Percentiles rank a stretch among this genome's conserved stretches.
These are phyloP conservation scores for Globisporangium ultimum DNA, from an alignment of 352 stramenopile species.

Conservation along the genomic window DNA sequence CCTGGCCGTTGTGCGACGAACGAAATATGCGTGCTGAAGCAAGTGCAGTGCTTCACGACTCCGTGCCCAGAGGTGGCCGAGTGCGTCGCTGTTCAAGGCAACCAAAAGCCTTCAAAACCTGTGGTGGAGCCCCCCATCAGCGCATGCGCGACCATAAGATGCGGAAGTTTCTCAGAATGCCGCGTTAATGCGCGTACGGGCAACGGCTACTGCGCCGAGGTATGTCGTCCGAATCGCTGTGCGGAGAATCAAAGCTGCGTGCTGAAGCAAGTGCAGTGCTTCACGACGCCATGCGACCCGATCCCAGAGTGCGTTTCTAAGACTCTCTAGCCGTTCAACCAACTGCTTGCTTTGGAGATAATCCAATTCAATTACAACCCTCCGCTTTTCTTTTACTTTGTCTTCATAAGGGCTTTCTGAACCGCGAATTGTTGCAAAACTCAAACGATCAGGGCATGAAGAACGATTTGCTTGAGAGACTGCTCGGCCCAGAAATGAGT, in stretches of 20 bases:
- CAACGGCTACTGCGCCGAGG: slow-evolving; percentile 45
- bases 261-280: slow-evolving; percentile 43
- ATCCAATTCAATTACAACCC: too few species aligned
- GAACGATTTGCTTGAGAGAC: too few species aligned
- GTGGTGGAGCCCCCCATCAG: too few species aligned
- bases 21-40: slow-evolving; percentile 37
- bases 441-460: too few species aligned
- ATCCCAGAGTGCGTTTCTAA: slow-evolving; percentile 41
- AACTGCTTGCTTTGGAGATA: too few species aligned
- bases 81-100: slow-evolving; percentile 22
- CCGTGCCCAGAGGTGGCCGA: slow-evolving; percentile 50
- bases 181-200: slow-evolving; percentile 32
- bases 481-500: too few species aligned
- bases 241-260: slow-evolving; percentile 36
- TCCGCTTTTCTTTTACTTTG: too few species aligned
- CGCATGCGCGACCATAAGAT: slow-evolving; percentile 19
- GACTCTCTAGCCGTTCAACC: too few species aligned
- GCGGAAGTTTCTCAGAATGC: slow-evolving; percentile 39
- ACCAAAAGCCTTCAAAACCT: too few species aligned
- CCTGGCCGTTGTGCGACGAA: slow-evolving; percentile 35
- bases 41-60: slow-evolving; percentile 49
- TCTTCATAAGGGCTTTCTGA: too few species aligned
- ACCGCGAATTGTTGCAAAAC: too few species aligned
- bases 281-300: slow-evolving; percentile 48
- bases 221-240: slow-evolving; percentile 43